Evolutionary conservation across 495 filamentous ascomycete genomes (phyloP).

Genomic region (Sabuloglossum arenarium): DNA sequence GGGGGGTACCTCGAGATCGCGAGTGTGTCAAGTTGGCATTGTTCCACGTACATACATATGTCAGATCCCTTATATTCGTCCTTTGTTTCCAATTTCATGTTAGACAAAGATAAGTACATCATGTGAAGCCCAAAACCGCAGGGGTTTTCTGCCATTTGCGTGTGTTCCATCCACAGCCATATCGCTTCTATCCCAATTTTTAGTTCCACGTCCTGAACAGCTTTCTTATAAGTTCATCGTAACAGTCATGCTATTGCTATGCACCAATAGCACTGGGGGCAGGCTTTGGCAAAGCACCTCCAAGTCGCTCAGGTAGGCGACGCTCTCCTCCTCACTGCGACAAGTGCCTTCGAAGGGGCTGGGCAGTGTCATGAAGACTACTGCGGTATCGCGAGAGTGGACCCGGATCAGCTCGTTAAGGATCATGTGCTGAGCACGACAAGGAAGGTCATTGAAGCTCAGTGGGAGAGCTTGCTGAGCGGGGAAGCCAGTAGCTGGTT

Average conservation of each 20-base stretch:
- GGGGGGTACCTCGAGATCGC: no score
- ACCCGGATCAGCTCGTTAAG: constrained; percentile 62
- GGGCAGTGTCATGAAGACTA: constrained; percentile 66
- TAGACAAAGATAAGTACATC: no score
- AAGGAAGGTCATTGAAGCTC: constrained; percentile 73
- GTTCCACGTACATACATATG: no score
- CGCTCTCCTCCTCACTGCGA: constrained; percentile 42
- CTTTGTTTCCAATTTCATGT: no score
- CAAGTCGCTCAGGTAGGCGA: constrained; percentile 53
- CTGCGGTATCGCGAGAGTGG: constrained; percentile 50
- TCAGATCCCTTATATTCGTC: no score
- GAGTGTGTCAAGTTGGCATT: no score
- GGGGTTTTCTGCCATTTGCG: no score
- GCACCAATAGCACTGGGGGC: constrained; percentile 54
- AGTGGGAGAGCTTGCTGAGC: constrained; percentile 36
- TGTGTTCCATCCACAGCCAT: no score
- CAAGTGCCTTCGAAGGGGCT: constrained; percentile 57
- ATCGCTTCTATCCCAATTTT: background rate
- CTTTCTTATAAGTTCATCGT: constrained; percentile 48
- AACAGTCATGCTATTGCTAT: constrained; percentile 81
- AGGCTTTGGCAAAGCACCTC: constrained; percentile 49
- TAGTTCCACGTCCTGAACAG: background rate
- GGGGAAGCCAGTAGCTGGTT: constrained; percentile 27
- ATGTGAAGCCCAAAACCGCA: no score
- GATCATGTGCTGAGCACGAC: constrained; percentile 65